phyloP scores from a whole-genome alignment of 176 grass and related monocot genomes.

The Rhynchospora breviuscula region DNA sequence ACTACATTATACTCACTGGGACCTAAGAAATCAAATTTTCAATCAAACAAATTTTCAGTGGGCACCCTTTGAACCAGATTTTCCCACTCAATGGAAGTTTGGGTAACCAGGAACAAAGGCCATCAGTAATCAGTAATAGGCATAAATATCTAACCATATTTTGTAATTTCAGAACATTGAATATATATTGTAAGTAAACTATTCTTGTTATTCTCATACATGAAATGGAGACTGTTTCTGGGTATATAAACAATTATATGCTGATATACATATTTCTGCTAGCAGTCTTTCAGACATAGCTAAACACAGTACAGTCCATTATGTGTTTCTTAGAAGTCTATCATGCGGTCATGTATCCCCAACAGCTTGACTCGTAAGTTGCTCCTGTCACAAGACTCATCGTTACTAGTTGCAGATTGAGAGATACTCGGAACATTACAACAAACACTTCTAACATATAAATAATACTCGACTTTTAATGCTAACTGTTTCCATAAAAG shows the following conservation, averaged over 20 bases:
- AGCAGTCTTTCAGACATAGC: not conserved
- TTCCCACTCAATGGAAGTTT: not conserved
- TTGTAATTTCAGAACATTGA: not conserved
- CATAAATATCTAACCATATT: not conserved
- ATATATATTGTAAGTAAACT: not conserved
- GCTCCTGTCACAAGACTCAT: conserved; percentile 4
- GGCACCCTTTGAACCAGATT: not conserved
- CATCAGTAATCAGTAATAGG: not conserved
- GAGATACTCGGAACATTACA: not conserved
- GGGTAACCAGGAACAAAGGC: not conserved
- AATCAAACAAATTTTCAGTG: not conserved
- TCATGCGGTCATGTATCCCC: not conserved
- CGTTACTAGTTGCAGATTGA: not conserved
- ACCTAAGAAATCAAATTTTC: not conserved
- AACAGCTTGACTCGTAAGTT: conserved; percentile 18
- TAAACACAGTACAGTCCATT: not conserved
- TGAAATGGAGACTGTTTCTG: not conserved
- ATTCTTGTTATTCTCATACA: not conserved
- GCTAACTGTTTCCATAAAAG: not conserved
- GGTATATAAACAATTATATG: not conserved
- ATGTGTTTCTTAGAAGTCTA: not conserved
- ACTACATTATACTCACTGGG: not conserved
- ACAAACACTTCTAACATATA: not conserved
- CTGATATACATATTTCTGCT: not conserved
- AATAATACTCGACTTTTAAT: not conserved